Evolutionary conservation across 1,139 yeast species (phyloP).

Genomic region (Hemisphaericaspora lyxosophila): DNA sequence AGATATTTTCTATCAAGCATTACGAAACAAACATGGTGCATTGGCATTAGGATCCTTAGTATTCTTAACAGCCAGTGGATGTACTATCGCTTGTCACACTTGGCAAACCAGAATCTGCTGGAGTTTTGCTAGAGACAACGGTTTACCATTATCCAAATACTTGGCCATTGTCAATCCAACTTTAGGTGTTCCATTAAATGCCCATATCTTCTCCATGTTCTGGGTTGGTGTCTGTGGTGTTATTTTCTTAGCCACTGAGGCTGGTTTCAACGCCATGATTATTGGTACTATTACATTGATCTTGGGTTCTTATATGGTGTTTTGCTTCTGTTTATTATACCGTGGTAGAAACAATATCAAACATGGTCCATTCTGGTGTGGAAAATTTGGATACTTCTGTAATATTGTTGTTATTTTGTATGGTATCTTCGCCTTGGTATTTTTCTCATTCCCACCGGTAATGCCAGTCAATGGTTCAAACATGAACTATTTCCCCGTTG

Average conservation of each 20-base stretch:
- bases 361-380: conserved; percentile 67
- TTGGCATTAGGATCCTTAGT: conserved; percentile 34
- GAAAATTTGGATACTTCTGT: conserved; percentile 56
- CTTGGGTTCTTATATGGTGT: conserved; percentile 41
- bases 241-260: conserved; percentile 41
- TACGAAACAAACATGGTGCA: conserved; percentile 38
- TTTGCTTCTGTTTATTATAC: conserved; percentile 49
- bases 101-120: conserved; percentile 68
- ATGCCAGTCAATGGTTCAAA: conserved; percentile 62
- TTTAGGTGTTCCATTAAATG: conserved; percentile 45
- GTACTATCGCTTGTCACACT: conserved; percentile 44
- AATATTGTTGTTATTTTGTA: conserved; percentile 57
- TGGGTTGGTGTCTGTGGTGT: conserved; percentile 43
- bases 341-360: conserved; percentile 59
- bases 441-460: conserved; percentile 66
- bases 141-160: conserved; percentile 44
- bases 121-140: conserved; percentile 76
- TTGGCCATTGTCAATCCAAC: conserved; percentile 43
- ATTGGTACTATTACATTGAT: conserved; percentile 47
- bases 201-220: conserved; percentile 41
- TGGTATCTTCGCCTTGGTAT: conserved; percentile 60
- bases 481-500: conserved; percentile 75
- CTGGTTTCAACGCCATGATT: conserved; percentile 49
- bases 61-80: conserved; percentile 40
- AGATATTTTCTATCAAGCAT: conserved; percentile 42